A percentile compares a stretch with the other conserved stretches of the same genome.
phyloP scores from a whole-genome alignment of 2,329 filamentous ascomycete genomes.

The Pseudogymnoascus sp. region DNA sequence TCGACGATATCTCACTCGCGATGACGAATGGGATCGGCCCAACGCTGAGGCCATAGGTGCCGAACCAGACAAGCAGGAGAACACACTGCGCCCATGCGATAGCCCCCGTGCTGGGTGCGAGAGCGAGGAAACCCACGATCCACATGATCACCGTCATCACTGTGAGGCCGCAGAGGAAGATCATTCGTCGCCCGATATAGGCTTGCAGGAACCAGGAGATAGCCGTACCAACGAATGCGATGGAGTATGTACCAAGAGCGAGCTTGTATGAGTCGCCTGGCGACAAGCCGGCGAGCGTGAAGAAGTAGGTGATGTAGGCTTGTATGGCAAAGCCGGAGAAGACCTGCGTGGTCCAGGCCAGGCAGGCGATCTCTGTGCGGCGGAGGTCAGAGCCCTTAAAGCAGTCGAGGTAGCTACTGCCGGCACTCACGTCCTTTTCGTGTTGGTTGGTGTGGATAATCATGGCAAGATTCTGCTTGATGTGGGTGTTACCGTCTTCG shows the following conservation, averaged over 20 bases:
- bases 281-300: slow-evolving; percentile 44
- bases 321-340: slow-evolving; percentile 52
- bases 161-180: slow-evolving; percentile 3
- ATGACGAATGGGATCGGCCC: slow-evolving; percentile 8
- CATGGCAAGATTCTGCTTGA: slow-evolving; percentile 34
- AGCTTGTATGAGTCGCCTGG: slow-evolving; percentile 42
- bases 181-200: slow-evolving; percentile 5
- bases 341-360: slow-evolving; percentile 57
- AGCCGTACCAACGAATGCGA: slow-evolving; percentile 28
- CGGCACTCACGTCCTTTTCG: slow-evolving; percentile 53
- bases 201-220: slow-evolving; percentile 10
- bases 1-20: slow-evolving; percentile 28
- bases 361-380: slow-evolving; percentile 65
- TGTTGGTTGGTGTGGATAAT: slow-evolving; percentile 47
- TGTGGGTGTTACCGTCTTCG: slow-evolving; percentile 50
- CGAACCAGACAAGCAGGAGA: slow-evolving; percentile 29
- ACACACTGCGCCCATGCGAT: slow-evolving; percentile 34
- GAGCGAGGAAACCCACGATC: slow-evolving; percentile 11
- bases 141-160: slow-evolving; percentile 6
- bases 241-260: slow-evolving; percentile 37
- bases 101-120: slow-evolving; percentile 22
- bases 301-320: slow-evolving; percentile 53
- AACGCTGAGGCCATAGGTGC: slow-evolving; percentile 25
- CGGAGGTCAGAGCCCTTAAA: slow-evolving; percentile 72
- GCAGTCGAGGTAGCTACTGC: slow-evolving; percentile 71